Conservation (phyloP, 352 stramenopile species). For the Globisporangium takayamanum region DNA sequence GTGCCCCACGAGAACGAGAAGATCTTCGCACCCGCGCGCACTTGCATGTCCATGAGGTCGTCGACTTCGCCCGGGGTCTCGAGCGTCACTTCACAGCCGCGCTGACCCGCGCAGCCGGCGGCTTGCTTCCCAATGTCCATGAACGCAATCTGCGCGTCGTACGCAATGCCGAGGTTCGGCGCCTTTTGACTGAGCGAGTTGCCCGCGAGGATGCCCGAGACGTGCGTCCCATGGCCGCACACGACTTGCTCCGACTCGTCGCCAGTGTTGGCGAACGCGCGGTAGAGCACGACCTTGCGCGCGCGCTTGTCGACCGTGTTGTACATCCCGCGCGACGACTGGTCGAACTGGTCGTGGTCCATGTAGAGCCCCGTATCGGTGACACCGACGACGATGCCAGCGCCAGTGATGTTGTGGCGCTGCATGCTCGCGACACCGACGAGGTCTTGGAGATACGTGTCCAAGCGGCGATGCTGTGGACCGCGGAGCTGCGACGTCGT, state of each 20-base stretch:
- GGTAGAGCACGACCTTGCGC: conserved; percentile 83
- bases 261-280: conserved; percentile 62
- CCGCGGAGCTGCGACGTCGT: too few species aligned
- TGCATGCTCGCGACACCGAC: conserved; percentile 49
- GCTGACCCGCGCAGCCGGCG: conserved; percentile 28
- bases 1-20: conserved; percentile 86
- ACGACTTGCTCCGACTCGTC: conserved; percentile 55
- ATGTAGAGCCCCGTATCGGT: conserved; percentile 76
- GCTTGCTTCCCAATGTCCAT: conserved; percentile 82
- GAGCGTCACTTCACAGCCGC: conserved; percentile 53
- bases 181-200: conserved; percentile 35
- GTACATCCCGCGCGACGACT: conserved; percentile 47
- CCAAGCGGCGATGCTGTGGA: conserved; percentile 26
- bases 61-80: conserved; percentile 60
- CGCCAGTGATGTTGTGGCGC: conserved; percentile 60
- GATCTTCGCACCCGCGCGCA: conserved; percentile 63
- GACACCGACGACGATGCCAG: conserved; percentile 55
- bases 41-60: conserved; percentile 56
- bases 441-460: conserved; percentile 48
- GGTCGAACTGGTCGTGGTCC: conserved; percentile 75
- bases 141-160: conserved; percentile 76
- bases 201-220: conserved; percentile 73
- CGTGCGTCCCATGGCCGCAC: conserved; percentile 86
- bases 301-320: conserved; percentile 40
- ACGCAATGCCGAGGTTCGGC: conserved; percentile 62